Conservation (phyloP, 192 early-diverging fungal genomes). For the Podila epicladia region DNA sequence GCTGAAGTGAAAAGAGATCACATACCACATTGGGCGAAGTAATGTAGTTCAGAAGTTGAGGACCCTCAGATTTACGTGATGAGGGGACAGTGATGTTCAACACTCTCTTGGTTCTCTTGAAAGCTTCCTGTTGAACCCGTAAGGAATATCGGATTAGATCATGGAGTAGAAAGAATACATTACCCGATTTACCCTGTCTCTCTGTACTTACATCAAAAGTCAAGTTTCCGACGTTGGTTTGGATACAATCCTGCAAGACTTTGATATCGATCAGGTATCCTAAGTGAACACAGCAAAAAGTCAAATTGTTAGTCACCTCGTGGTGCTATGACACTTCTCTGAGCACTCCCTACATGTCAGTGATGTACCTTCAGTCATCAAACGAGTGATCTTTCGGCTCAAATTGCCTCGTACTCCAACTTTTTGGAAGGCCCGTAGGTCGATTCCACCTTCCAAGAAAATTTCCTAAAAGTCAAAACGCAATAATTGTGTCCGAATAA, state of each 20-base stretch:
- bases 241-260: conserved; percentile 79
- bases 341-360: background rate
- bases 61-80: conserved; percentile 75
- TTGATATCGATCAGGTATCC: conserved; percentile 80
- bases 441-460: conserved; percentile 62
- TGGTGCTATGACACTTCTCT: background rate
- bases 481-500: background rate
- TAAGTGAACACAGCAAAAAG: conserved; percentile 8
- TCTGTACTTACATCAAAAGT: conserved; percentile 65
- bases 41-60: conserved; percentile 78
- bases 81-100: conserved; percentile 86
- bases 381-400: conserved; percentile 69
- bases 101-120: conserved; percentile 67
- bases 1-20: conserved; percentile 4
- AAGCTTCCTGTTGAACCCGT: conserved; percentile 68
- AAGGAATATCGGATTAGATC: background rate
- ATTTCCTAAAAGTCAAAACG: conserved; percentile 7
- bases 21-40: conserved; percentile 82
- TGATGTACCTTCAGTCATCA: conserved; percentile 71
- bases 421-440: conserved; percentile 72
- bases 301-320: background rate
- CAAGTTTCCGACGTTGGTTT: conserved; percentile 75
- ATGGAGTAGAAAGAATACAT: background rate
- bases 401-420: conserved; percentile 66
- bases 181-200: too few species aligned